A percentile compares a stretch with the other conserved stretches of the same genome.
phyloP scores from a whole-genome alignment of 495 filamentous ascomycete genomes.

The Penicillium odoratum region DNA sequence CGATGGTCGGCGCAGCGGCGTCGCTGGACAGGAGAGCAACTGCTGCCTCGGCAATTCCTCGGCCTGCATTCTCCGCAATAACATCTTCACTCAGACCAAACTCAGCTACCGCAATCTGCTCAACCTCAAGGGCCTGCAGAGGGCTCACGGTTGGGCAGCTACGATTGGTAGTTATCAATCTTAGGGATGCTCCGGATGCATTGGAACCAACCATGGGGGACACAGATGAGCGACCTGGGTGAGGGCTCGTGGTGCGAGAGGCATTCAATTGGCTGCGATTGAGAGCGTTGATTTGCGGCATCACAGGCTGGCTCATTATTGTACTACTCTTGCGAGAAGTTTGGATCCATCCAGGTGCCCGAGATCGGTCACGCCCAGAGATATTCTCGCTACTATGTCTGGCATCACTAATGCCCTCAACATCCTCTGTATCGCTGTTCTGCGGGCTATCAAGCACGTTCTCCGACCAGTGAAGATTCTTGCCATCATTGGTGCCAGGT shows the following conservation, averaged over 20 bases:
- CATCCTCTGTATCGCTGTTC: constrained; percentile 69
- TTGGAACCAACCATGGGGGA: constrained; percentile 40
- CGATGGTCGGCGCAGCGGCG: constrained; percentile 60
- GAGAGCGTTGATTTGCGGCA: constrained; percentile 37
- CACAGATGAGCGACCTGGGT: constrained; percentile 35
- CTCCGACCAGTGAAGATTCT: constrained; percentile 88
- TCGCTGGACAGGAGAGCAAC: constrained; percentile 55
- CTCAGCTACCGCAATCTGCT: constrained; percentile 81
- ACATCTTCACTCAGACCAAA: constrained; percentile 85
- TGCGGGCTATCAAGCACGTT: constrained; percentile 76
- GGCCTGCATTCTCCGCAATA: constrained; percentile 86
- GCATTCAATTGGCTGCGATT: constrained; percentile 38
- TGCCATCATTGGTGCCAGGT: constrained; percentile 76
- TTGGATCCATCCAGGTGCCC: constrained; percentile 46
- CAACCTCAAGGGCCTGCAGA: constrained; percentile 83
- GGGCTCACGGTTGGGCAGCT: constrained; percentile 80
- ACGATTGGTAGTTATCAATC: constrained; percentile 60
- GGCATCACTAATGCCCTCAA: constrained; percentile 56
- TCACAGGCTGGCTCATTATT: constrained; percentile 39
- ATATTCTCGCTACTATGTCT: constrained; percentile 55
- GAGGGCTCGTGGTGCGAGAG: constrained; percentile 47
- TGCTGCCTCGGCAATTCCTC: constrained; percentile 82
- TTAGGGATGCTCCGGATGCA: constrained; percentile 39
- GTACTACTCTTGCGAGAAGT: constrained; percentile 65
- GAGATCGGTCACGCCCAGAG: constrained; percentile 54